Evolutionary conservation across 345 rosid species (phyloP), one percentile per base, ranked within the genome.

Genomic region (Aurinia saxatilis): DNA sequence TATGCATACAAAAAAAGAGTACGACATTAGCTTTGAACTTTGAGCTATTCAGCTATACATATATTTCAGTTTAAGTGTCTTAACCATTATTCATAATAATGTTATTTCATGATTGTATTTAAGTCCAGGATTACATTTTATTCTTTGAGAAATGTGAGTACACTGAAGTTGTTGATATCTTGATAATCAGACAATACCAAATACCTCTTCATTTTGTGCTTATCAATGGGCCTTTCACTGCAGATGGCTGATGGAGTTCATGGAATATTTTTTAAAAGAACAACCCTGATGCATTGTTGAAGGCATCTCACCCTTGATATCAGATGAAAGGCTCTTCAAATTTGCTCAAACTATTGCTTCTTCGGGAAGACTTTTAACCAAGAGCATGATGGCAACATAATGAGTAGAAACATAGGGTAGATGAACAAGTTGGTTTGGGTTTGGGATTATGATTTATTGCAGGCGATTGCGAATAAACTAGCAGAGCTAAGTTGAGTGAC

Each of bases 401-500:
- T 90, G 92, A 73, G 50, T 83, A 63, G n/a, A 96, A 91, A 79
- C 25, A 21, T 7, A 17, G 46, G 34, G 41, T 29, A n/a, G 49
- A 56, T 37, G 25, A 56, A 37, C 10, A 25, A 8, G 7, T 14
- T n/a, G n/a, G n/a, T 29, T 15, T 45, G 45, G 18, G 59, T 49
- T 11, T 36, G 34, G 25, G 25, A 29, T 15, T 15, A 25, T 60
- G 54, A 25, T 34, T 1, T 53, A 33, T 57, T 66, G 63, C 84
- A 91, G 96, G 84, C 96, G 2, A 42, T 83, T 39, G 98, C 98
- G 19, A 77, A 74, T 77, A 88, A 91, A 81, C 87, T 91, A 58
- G 96, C 96, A 0, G 96, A 80, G 16, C 87, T 88, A 39, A 79
- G 96, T 23, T 95, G 95, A 10, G 98, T 91, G 79, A 86, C 95